Evolutionary conservation across 1,284 basidiomycete species (phyloP), one percentile per base, ranked within the genome.

Genomic region (Ustilago tritici): DNA sequence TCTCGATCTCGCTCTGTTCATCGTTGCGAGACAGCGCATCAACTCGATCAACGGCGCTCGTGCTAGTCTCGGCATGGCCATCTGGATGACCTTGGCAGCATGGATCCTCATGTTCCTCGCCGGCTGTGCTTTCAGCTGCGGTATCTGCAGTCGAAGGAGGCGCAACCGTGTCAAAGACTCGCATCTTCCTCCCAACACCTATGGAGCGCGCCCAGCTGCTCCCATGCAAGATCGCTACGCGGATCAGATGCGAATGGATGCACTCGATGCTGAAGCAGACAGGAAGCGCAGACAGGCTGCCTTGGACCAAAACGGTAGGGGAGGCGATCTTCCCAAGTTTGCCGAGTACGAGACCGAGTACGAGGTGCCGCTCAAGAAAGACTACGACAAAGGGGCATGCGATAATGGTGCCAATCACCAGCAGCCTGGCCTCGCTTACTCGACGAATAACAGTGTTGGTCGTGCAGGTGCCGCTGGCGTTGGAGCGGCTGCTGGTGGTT

Each of bases 181-280:
- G 43, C 63, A 69, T 14, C 28, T 71, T 19, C 55, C 49, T 17
- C 60, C 69, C 49, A 73, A 75, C 36, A 47, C 65, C n/a, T 80
- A 74, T 61, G 70, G 70, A 40, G 57, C 69, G 2, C 56, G 73
- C 5, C 67, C 70, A 31, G 41, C 53, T 38, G 58, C 63, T 0
- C 61, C 64, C 15, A 55, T 58, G 56, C 59, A 61, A 32, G 70
- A 79, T 52, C 34, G 57, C 11, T 81, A 84, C 56, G 68, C 55
- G 31, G 70, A 77, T 35, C 75, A 80, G 50, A 84, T 84, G 82
- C 74, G 82, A n/a, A 78, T 84, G 81, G 80, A 84, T 36, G 82
- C 82, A 3, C 65, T 84, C 53, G 66, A 78, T 14, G 82, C 82
- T 11, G 82, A 84, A 60, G 57, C 59, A 17, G 81, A 83, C 56